Evolutionary conservation across 1,284 basidiomycete species (phyloP), one percentile per base, ranked within the genome.

Genomic region (Puccinia coronata): DNA sequence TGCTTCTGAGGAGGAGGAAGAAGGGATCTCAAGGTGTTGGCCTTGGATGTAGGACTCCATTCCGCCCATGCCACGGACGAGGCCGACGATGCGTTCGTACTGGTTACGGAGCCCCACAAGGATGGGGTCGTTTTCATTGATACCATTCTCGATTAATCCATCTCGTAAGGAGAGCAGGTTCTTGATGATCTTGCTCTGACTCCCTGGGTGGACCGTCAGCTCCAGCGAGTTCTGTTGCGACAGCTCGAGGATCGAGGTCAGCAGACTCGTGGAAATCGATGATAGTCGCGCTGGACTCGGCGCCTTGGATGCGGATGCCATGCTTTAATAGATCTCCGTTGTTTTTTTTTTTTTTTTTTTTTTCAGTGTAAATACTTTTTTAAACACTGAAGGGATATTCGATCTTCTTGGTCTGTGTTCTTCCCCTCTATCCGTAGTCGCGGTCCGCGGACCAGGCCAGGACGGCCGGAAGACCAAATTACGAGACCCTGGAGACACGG

Each of bases 201-300:
- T 80, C 23, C 36, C 16, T 23, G 78, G 69, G 43, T 72, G 72
- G 12, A 70, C 36, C 14, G 55, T n/a, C 4, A 80, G 51, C 18
- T 71, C 57, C 34, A 72, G 67, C 16, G 57, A 34, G 47, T 80
- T 72, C 57, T 71, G 69, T 53, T 71, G 67, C 5, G 78, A 72
- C 0, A 80, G 41, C 20, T 80, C 78, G 0, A 80, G 57, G 36
- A 80, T 71, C 1, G 69, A 61, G 12, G 67, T 57, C 16, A 80
- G 70, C n/a, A 72, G 67, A 34, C 67, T 71, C 31, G 67, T 71
- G 9, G 78, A 72, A 43, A 80, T 70, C 8, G 69, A 69, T n/a
- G 78, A 80, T 6, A 80, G 78, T 72, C 78, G 43, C 6, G 69
- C 78, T 36, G 78, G 69, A 23, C 39, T 71, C 14, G 78, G 78